Percentiles rank a stretch among this genome's conserved stretches.
phyloP scores from a whole-genome alignment of 352 stramenopile species.

The Globisporangium splendens region DNA sequence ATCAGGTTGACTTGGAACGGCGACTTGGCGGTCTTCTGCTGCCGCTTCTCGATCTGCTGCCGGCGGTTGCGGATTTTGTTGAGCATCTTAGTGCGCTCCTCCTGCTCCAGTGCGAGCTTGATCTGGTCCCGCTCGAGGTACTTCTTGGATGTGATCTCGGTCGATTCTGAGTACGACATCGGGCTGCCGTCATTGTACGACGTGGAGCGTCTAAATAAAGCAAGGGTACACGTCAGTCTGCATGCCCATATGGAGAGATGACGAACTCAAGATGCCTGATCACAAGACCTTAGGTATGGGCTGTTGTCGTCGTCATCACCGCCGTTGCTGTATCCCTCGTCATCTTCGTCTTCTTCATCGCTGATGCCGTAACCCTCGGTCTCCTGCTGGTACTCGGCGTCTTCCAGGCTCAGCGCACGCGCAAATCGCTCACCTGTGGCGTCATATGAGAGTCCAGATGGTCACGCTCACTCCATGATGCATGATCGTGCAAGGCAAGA shows the following conservation, averaged over 20 bases:
- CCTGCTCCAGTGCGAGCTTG: conserved; percentile 50
- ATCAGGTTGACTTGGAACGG: conserved; percentile 93
- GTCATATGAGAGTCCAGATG: neutral
- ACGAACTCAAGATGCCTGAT: neutral
- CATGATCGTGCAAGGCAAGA: too few species aligned
- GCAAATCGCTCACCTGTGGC: conserved; percentile 39
- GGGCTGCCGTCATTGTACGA: conserved; percentile 31
- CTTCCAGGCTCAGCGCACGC: conserved; percentile 29
- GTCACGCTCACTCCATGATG: too few species aligned
- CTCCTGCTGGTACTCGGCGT: conserved; percentile 21
- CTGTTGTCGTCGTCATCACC: neutral
- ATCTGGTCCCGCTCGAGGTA: conserved; percentile 70
- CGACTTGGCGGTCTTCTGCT: conserved; percentile 86
- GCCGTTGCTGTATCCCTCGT: conserved; percentile 3
- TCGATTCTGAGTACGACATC: conserved; percentile 47
- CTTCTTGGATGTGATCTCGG: conserved; percentile 80
- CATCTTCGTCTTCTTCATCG: conserved; percentile 15
- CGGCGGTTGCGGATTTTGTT: conserved; percentile 59
- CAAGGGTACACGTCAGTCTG: too few species aligned
- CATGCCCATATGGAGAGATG: too few species aligned
- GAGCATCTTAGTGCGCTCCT: conserved; percentile 52
- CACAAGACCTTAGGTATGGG: conserved; percentile 3
- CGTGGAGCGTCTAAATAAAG: conserved; percentile 12
- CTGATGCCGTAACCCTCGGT: conserved; percentile 17
- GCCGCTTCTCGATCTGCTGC: conserved; percentile 77